Evolutionary conservation across 2,329 filamentous ascomycete genomes (phyloP).

Genomic region (Xylariaceae sp.): DNA sequence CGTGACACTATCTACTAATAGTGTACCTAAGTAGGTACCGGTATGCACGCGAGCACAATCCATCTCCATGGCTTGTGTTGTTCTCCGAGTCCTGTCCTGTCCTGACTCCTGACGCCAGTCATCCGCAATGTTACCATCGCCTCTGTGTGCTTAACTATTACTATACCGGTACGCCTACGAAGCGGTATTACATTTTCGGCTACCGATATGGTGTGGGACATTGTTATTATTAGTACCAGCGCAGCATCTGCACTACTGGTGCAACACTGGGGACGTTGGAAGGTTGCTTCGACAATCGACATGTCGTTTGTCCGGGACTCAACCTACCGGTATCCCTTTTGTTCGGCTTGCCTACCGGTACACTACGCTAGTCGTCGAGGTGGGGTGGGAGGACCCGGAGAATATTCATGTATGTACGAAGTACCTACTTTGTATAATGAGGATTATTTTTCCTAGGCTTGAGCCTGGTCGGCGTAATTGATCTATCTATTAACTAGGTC

Average conservation of each 20-base stretch:
- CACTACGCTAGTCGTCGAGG: background rate
- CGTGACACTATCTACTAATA: no score
- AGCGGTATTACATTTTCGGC: background rate
- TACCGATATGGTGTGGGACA: background rate
- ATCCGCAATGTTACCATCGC: background rate
- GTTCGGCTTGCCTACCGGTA: background rate
- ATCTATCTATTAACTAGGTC: no score
- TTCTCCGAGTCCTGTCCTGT: background rate
- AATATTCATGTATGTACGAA: constrained; percentile 7
- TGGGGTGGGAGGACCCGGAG: background rate
- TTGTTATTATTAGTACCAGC: background rate
- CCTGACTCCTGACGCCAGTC: background rate
- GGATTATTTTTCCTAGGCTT: background rate
- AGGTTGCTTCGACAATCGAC: background rate
- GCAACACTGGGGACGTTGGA: background rate
- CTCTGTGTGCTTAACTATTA: background rate
- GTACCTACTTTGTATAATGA: background rate
- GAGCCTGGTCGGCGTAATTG: background rate
- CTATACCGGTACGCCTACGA: background rate
- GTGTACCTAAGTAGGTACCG: no score
- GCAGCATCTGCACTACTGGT: background rate
- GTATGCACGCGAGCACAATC: no score
- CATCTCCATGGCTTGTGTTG: background rate
- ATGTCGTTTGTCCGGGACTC: background rate
- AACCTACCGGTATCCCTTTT: background rate